phyloP scores from a whole-genome alignment of 192 early-diverging fungal species.

The Pilobolus umbonatus region DNA sequence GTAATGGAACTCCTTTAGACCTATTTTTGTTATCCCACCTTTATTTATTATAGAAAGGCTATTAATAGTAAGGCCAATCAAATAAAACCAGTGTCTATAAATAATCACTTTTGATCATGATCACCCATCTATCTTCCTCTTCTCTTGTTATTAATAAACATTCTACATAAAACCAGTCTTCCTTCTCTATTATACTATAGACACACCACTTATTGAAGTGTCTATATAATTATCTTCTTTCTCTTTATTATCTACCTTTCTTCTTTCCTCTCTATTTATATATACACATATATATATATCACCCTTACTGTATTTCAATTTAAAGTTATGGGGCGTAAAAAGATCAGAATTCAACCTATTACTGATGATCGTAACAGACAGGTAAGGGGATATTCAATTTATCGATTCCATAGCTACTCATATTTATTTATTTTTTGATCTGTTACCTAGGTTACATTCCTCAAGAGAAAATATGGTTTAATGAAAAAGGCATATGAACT shows the following conservation, averaged over 20 bases:
- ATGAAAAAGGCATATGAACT: slow-evolving; percentile 98
- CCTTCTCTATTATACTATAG: no score
- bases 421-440: no score
- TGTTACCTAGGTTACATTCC: slow-evolving; percentile 71
- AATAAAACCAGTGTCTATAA: slow-evolving; percentile 7
- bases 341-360: slow-evolving; percentile 91
- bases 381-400: slow-evolving; percentile 42
- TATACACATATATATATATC: no score
- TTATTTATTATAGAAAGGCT: no score
- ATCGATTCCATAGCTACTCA: background rate
- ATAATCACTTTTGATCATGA: slow-evolving; percentile 4
- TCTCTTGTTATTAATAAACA: background rate
- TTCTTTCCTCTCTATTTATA: no score
- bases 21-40: no score
- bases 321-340: slow-evolving; percentile 82
- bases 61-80: slow-evolving; percentile 9
- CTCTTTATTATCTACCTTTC: background rate
- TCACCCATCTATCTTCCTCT: background rate
- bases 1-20: no score
- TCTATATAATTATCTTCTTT: background rate
- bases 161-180: background rate
- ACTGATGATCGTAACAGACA: slow-evolving; percentile 88
- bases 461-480: slow-evolving; percentile 88
- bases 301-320: background rate
- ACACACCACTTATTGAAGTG: no score